Percentiles rank a stretch among this genome's conserved stretches.
phyloP scores from a whole-genome alignment of 306 rosid genomes.

The Inga leiocalycina region DNA sequence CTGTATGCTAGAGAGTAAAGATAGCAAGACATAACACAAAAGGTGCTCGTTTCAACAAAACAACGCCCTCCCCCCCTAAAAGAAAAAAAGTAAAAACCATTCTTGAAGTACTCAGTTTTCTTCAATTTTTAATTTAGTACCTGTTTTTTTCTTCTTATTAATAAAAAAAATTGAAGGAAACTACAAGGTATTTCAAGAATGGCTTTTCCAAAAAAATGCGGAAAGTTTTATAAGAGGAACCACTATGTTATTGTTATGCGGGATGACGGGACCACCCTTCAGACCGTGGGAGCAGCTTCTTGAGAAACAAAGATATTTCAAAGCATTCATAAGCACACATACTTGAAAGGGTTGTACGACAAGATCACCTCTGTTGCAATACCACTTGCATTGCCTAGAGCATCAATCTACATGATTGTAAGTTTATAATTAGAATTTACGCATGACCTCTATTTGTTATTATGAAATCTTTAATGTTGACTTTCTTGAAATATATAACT shows the following conservation, averaged over 20 bases:
- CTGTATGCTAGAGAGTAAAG: neutral
- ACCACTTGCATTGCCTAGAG: constrained; percentile 72
- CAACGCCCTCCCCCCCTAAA: no score
- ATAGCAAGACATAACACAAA: neutral
- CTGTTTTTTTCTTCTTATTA: no score
- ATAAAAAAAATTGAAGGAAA: no score
- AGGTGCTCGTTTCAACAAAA: neutral
- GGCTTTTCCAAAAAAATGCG: neutral
- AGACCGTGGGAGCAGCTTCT: constrained; percentile 74
- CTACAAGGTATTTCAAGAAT: no score
- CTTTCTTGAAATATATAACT: no score
- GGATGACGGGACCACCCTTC: constrained; percentile 83
- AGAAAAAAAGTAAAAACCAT: no score
- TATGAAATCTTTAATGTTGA: no score
- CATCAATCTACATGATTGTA: constrained; percentile 71
- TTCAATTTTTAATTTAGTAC: no score
- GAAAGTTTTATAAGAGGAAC: neutral
- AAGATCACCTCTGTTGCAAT: constrained; percentile 87
- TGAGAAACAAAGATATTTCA: constrained; percentile 76
- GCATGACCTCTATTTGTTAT: no score
- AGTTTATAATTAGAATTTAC: constrained; percentile 26
- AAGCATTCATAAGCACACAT: constrained; percentile 63
- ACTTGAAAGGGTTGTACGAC: constrained; percentile 78
- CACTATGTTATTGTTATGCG: constrained; percentile 14
- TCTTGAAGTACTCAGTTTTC: no score